Base-by-base conservation (phyloP, 345 rosid genomes). In the Draba incana region DNA sequence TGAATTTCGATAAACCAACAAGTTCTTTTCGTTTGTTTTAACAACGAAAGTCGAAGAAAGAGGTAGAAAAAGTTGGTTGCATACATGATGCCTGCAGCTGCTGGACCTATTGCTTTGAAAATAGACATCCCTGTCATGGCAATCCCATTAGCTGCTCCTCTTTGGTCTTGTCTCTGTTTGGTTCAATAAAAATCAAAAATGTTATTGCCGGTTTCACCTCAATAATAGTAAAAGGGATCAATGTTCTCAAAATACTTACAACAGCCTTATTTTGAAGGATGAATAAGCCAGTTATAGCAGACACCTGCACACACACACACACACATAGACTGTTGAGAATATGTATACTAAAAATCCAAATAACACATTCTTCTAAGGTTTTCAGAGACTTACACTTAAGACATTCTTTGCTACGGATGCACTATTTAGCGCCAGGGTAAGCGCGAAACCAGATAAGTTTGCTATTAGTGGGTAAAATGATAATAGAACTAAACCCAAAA, bases 91-190 rank as follows among this genome's bases (percentile, higher is more conserved):
- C 91, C 91, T 59, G 85, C 91, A 47, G 84, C 86, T 3, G 86
- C 88, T 57, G 90, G 90, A 42, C 90, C 90, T 46, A 67, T 53
- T 24, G 88, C 85, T 82, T 86, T 86, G 54, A 79, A 86, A 41
- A 86, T 35, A 62, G 91, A 86, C 91, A 86, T 84, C 68, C 58
- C 86, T 42, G 91, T 84, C 80, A 82, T 79, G 47, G 91, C 82
- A 63, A 86, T 62, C 53, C 91, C 91, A 75, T 86, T 86, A 15
- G 91, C 91, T 52, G 86, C 84, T 63, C 84, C 91, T 74, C 86
- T 77, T 67, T 84, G 88, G 75, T 75, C 69, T 69, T 84, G 91
- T 27, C 83, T 77, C 90, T 85, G 47, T 76, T 58, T 59, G 7
- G 10, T 54, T 28, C 42, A 4, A 9, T 43, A 12, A 6, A 15